These are phyloP conservation scores for Penicillium sp. DNA, from an alignment of 2,329 filamentous ascomycete species.

Conservation along the genomic window DNA sequence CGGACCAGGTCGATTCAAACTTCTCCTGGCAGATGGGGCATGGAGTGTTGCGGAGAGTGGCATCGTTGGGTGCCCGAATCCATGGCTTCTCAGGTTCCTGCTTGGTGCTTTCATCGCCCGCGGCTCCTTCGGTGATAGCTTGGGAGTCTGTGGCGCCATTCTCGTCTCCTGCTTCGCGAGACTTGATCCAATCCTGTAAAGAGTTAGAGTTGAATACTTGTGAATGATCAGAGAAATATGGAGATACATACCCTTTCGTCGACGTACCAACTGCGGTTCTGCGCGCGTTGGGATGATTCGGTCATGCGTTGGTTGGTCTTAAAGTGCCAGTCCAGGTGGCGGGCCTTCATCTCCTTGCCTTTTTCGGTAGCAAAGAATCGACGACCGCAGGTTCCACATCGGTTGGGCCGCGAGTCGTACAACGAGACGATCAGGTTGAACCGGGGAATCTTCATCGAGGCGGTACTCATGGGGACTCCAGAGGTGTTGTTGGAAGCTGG, in stretches of 20 bases:
- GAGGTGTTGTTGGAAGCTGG: constrained; percentile 31
- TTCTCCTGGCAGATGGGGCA: constrained; percentile 96
- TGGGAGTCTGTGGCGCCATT: constrained; percentile 47
- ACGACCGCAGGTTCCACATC: constrained; percentile 88
- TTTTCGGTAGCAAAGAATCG: constrained; percentile 77
- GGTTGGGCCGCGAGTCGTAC: constrained; percentile 79
- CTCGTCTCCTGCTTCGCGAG: constrained; percentile 75
- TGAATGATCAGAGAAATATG: neutral
- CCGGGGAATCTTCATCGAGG: constrained; percentile 74
- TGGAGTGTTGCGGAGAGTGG: constrained; percentile 70
- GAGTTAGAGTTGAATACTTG: neutral
- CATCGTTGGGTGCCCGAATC: constrained; percentile 81
- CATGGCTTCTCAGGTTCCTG: constrained; percentile 67
- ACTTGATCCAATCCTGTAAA: constrained; percentile 81
- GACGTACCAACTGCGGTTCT: constrained; percentile 93
- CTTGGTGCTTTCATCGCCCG: constrained; percentile 48
- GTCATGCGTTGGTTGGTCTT: constrained; percentile 85
- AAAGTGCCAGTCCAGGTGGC: constrained; percentile 98
- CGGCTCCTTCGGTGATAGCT: constrained; percentile 41
- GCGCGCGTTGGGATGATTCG: constrained; percentile 80
- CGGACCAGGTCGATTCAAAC: constrained; percentile 89
- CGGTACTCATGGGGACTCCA: constrained; percentile 59
- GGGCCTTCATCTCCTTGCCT: constrained; percentile 81
- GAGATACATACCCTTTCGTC: constrained; percentile 70
- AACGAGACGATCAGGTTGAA: constrained; percentile 72